A percentile compares a stretch with the other conserved stretches of the same genome.
Evolutionary conservation across 2,329 filamentous ascomycete genomes (phyloP).

Genomic region (Apiospora kogelbergensis): DNA sequence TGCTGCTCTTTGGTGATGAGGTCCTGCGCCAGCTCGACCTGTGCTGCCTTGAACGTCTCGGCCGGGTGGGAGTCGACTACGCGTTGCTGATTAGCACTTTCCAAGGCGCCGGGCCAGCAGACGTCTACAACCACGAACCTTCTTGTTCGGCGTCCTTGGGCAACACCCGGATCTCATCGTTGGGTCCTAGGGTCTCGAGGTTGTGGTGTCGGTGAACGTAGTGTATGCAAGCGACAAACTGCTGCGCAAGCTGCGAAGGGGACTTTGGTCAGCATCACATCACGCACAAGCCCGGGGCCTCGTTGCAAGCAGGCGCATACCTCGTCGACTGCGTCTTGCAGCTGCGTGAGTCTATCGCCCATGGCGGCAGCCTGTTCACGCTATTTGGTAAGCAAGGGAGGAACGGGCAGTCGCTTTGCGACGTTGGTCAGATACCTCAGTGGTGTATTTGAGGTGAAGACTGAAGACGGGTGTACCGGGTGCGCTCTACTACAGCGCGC

Average conservation of each 20-base stretch:
- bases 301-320: conserved; percentile 40
- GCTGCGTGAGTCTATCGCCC: conserved; percentile 76
- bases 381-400: neutral
- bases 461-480: too few relatives aligned
- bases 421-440: neutral
- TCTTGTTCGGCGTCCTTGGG: conserved; percentile 56
- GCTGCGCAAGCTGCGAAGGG: conserved; percentile 58
- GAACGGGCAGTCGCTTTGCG: neutral
- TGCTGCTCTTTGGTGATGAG: conserved; percentile 80
- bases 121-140: conserved; percentile 35
- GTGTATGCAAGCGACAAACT: conserved; percentile 67
- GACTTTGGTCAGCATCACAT: neutral
- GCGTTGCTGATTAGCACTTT: conserved; percentile 13
- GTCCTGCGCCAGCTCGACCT: conserved; percentile 73
- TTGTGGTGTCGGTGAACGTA: conserved; percentile 70
- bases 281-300: neutral
- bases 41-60: conserved; percentile 65
- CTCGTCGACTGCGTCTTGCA: conserved; percentile 84
- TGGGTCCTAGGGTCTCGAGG: conserved; percentile 56
- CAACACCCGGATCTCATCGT: conserved; percentile 58
- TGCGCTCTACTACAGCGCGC: too few relatives aligned
- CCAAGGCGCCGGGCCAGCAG: neutral
- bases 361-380: conserved; percentile 40
- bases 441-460: neutral
- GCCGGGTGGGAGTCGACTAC: conserved; percentile 61